Evolutionary conservation across 2,329 filamentous ascomycete species (phyloP).

Genomic region (Cryphonectria carpinicola): DNA sequence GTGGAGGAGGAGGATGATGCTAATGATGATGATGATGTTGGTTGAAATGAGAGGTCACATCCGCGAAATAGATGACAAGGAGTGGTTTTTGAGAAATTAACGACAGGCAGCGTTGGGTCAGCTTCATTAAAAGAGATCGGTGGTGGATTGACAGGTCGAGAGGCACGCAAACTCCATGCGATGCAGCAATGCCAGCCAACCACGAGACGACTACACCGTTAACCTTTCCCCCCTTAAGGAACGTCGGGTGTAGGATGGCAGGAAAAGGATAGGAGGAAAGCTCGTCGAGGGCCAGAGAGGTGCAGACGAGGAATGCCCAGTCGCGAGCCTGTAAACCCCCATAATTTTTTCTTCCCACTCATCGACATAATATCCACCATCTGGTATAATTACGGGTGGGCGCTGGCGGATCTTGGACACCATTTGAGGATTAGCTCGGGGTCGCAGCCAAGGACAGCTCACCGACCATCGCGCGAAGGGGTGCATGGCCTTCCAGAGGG

Average conservation of each 20-base stretch:
- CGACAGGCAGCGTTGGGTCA: slow-evolving; percentile 21
- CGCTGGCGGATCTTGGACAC: slow-evolving; percentile 24
- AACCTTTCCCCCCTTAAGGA: slow-evolving; percentile 19
- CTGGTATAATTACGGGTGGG: slow-evolving; percentile 28
- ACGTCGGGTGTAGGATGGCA: slow-evolving; percentile 14
- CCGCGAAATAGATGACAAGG: slow-evolving; percentile 24
- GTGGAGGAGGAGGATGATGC: slow-evolving; percentile 29
- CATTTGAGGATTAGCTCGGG: slow-evolving; percentile 24
- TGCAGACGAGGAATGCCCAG: slow-evolving; percentile 6
- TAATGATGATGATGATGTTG: slow-evolving; percentile 29
- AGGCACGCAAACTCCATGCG: slow-evolving; percentile 21
- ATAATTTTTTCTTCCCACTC: not conserved
- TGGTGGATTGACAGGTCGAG: slow-evolving; percentile 28
- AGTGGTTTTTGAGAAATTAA: slow-evolving; percentile 23
- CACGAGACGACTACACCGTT: slow-evolving; percentile 15
- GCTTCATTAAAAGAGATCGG: slow-evolving; percentile 23
- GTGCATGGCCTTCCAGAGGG: not conserved
- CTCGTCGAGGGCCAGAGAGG: not conserved
- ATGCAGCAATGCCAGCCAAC: slow-evolving; percentile 19
- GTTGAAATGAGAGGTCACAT: slow-evolving; percentile 29
- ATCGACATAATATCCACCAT: slow-evolving; percentile 17
- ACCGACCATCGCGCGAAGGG: slow-evolving; percentile 18
- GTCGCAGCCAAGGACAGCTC: slow-evolving; percentile 16
- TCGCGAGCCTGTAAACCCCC: slow-evolving; percentile 1
- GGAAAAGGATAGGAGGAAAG: slow-evolving; percentile 8